phyloP scores from a whole-genome alignment of 441 rosid genomes.

The Isatis lusitanica region DNA sequence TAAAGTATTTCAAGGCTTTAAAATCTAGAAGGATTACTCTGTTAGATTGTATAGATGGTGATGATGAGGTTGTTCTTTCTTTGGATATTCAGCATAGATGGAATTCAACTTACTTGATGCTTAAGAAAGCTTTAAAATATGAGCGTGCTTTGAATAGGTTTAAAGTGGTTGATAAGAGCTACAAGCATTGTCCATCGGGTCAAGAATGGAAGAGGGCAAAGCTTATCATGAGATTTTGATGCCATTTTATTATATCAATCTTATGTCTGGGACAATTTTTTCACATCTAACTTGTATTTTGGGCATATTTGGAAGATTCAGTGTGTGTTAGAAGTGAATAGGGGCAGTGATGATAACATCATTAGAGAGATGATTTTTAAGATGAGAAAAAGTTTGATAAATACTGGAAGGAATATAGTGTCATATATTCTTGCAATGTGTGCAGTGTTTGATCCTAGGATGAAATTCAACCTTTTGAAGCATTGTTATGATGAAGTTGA shows the following conservation, averaged over 20 bases:
- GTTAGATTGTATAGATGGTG: too few species aligned
- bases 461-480: neutral
- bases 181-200: neutral
- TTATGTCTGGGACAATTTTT: neutral
- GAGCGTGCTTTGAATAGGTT: neutral
- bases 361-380: neutral
- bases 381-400: neutral
- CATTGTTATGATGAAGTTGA: neutral
- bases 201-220: neutral
- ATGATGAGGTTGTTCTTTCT: too few species aligned
- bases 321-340: neutral
- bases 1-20: too few species aligned
- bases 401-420: neutral
- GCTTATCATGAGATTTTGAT: neutral
- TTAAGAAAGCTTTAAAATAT: neutral
- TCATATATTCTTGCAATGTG: neutral
- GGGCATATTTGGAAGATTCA: neutral
- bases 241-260: neutral
- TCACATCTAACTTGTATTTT: neutral
- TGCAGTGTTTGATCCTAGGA: neutral
- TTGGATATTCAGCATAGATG: too few species aligned
- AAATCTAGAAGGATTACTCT: too few species aligned
- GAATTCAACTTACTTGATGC: neutral
- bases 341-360: neutral
- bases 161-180: neutral